Base-by-base conservation (phyloP, 2,329 filamentous ascomycete genomes). In the Thelonectria olida region DNA sequence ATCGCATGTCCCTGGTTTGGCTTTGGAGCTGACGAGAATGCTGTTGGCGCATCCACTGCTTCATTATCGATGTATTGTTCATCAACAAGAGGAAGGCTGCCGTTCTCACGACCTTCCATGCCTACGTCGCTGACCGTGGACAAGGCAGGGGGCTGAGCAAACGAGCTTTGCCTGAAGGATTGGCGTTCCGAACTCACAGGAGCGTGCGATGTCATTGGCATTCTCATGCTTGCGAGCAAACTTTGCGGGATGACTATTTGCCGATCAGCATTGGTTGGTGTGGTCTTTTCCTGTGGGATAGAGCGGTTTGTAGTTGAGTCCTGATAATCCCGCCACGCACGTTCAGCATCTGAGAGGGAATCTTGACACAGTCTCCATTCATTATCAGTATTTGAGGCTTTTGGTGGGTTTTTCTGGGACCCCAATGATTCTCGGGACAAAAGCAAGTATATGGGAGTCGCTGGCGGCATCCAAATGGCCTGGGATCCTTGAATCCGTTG, bases 391-490 rank as follows among this genome's bases (percentile, higher is more conserved):
- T 13, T 20, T 1, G 31, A 5, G 12, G 7, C 34, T n/a, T 20
- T n/a, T 4, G 45, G n/a, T 4, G n/a, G 6, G 15, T 27, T 41
- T 4, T 38, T 25, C 2, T 23, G 22, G 2, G 20, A 15, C n/a
- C 23, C 22, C 10, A 58, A 28, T 5, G 42, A 39, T 22, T 58
- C 39, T 5, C 13, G 23, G 10, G 52, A 15, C 8, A 58, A 5
- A 22, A 7, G 41, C 12, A 52, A 20, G 34, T 48, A 58, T 0
- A 31, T 3, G 4, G 49, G 55, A 6, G 36, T 12, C 2, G 23
- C 5, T 9, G 55, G 55, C 5, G 48, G 39, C 22, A 52, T 52
- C 55, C 55, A 58, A 10, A 52, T 9, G 7, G 17, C 20, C n/a
- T 31, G 20, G 13, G 8, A 17, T 15, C 19, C 44, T 1, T 52